Evolutionary conservation across 2,329 filamentous ascomycete species (phyloP), one percentile per base, ranked within the genome.

Genomic region (Fusarium annulatum): DNA sequence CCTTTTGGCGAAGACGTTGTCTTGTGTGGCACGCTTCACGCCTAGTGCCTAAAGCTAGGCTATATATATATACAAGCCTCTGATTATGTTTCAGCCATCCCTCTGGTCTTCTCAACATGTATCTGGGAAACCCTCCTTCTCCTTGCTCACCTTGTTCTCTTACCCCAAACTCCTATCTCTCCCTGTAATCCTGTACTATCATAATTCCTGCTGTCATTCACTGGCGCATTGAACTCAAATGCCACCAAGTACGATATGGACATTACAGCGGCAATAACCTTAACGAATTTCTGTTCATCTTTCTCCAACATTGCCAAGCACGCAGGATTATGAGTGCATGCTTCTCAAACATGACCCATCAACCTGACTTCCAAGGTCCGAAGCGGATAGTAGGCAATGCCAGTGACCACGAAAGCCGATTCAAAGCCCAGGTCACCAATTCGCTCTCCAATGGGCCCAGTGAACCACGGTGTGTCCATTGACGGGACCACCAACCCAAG

Each of bases 1-100:
- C 93, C 93, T 39, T 87, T 97, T 68, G 95, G 94, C 6, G 91
- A 94, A 66, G 95, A 97, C 81, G 91, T 95, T 33, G 93, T 97
- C 3, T 86, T 97, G 71, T 96, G 93, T 79, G 94, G 94, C 30
- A 88, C 85, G 64, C 84, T 92, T 61, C 74, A 77, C 58, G 51
- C 66, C 41, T 80, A 75, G 74, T 70, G 65, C 49, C 65, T 28
- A 64, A 51, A 58, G 28, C 33, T 55, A 49, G 36, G 39, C 36
- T 63, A 61, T 72, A 74, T 58, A 34, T 74, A 75, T 67, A 74
- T 70, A 74, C 61, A 34, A 28, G 41, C 46, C 41, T 51, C 28
- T 52, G 18, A 38, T 38, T 60, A 26, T 28, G 10, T 36, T 59
- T 56, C 33, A 21, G 10, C 16, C 38, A 38, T n/a, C 14, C 12